Conservation (phyloP, 2,329 filamentous ascomycete species). For the Microdochium trichocladiopsis region DNA sequence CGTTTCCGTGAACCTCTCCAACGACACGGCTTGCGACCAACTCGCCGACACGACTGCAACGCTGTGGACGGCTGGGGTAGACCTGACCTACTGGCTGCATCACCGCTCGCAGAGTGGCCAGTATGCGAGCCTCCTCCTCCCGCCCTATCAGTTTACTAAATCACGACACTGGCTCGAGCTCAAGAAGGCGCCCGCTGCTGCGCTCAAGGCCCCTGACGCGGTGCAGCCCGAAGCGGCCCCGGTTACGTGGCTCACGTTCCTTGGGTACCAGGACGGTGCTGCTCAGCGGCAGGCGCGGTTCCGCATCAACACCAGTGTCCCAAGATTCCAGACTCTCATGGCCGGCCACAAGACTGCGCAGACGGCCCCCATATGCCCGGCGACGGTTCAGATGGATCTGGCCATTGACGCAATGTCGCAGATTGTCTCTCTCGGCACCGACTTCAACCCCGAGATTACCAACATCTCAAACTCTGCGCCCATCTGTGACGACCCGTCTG, state of each 20-base stretch:
- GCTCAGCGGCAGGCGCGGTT: conserved; percentile 20
- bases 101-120: conserved; percentile 7
- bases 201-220: neutral
- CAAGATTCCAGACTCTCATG: conserved; percentile 23
- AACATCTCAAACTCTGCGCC: neutral
- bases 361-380: conserved; percentile 27
- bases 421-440: conserved; percentile 12
- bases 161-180: conserved; percentile 20
- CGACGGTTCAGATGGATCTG: conserved; percentile 22
- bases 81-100: conserved; percentile 13
- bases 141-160: conserved; percentile 20
- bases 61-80: conserved; percentile 2
- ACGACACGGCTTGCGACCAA: neutral
- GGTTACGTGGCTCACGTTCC: conserved; percentile 1
- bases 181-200: conserved; percentile 10
- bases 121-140: conserved; percentile 10
- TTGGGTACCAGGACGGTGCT: conserved; percentile 4
- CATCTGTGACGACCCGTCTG: neutral
- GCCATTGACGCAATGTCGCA: conserved; percentile 18
- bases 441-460: conserved; percentile 3
- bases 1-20: conserved; percentile 12
- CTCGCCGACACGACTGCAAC: neutral
- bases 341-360: conserved; percentile 27
- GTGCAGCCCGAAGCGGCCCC: neutral
- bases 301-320: conserved; percentile 26